Percentiles rank a stretch among this genome's conserved stretches.
phyloP scores from a whole-genome alignment of 768 basidiomycete species.

The Podaxis mareebaensis region DNA sequence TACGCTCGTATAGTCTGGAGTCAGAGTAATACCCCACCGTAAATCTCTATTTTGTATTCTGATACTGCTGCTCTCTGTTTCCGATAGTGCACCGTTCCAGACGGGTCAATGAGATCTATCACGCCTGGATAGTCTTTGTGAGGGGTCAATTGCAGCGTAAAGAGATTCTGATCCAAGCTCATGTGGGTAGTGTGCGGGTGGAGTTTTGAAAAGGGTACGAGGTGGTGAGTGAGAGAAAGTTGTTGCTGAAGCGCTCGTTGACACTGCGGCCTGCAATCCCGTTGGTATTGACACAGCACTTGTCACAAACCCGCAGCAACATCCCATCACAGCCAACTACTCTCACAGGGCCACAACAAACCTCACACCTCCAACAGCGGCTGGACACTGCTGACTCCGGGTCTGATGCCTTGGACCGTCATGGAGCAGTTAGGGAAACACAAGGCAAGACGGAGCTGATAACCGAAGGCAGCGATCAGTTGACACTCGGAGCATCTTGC shows the following conservation, averaged over 20 bases:
- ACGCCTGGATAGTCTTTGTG: conserved; percentile 59
- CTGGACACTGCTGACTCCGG: too few relatives aligned
- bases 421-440: neutral
- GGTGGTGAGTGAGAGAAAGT: neutral
- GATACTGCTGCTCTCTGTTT: conserved; percentile 60
- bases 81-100: conserved; percentile 67
- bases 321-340: too few relatives aligned
- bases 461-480: neutral
- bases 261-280: conserved; percentile 14
- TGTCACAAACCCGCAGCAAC: neutral
- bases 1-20: neutral
- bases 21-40: conserved; percentile 44
- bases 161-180: conserved; percentile 86
- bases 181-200: conserved; percentile 36
- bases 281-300: conserved; percentile 4
- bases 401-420: too few relatives aligned
- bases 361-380: too few relatives aligned
- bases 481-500: neutral
- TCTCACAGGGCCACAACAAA: too few relatives aligned
- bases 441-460: neutral
- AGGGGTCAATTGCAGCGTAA: conserved; percentile 70
- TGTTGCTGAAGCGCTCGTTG: conserved; percentile 20
- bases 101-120: conserved; percentile 69
- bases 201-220: conserved; percentile 14
- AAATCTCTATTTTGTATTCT: conserved; percentile 66